phyloP scores from a whole-genome alignment of 1,284 basidiomycete species.

The Lignosus rhinocerotis region DNA sequence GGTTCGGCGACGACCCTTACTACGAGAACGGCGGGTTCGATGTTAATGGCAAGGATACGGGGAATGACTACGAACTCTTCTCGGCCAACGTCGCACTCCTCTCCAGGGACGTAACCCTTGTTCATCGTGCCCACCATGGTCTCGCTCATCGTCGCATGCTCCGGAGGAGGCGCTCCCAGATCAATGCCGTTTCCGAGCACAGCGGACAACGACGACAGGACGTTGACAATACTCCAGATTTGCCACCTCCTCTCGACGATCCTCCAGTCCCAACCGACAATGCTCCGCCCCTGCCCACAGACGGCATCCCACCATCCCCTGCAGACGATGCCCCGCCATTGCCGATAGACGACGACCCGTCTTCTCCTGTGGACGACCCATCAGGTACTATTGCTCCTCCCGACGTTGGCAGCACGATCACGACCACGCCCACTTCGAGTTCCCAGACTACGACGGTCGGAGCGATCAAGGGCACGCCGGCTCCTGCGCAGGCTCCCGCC shows the following conservation, averaged over 20 bases:
- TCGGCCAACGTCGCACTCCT: neutral
- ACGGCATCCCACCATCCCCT: neutral
- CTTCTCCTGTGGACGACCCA: neutral
- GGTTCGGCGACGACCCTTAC: no score
- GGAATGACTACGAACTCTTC: neutral
- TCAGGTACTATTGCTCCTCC: slow-evolving; percentile 18
- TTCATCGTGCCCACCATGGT: neutral
- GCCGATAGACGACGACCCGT: neutral
- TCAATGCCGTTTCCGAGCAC: neutral
- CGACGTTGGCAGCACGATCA: slow-evolving; percentile 2
- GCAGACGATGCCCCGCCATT: neutral
- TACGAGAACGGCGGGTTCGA: neutral
- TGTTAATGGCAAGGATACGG: neutral
- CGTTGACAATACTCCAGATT: neutral
- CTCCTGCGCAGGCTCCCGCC: slow-evolving; percentile 33
- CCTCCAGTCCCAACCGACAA: neutral
- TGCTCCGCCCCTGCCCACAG: neutral
- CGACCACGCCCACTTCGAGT: slow-evolving; percentile 6
- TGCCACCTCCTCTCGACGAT: neutral
- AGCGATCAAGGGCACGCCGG: slow-evolving; percentile 27
- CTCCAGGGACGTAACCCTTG: neutral
- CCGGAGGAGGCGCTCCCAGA: slow-evolving; percentile 6
- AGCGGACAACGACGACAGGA: slow-evolving; percentile 4
- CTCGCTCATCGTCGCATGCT: slow-evolving; percentile 24
- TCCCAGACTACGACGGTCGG: slow-evolving; percentile 14